Base-by-base conservation (phyloP, 2,329 filamentous ascomycete species). In the Aspergillus clavatus region DNA sequence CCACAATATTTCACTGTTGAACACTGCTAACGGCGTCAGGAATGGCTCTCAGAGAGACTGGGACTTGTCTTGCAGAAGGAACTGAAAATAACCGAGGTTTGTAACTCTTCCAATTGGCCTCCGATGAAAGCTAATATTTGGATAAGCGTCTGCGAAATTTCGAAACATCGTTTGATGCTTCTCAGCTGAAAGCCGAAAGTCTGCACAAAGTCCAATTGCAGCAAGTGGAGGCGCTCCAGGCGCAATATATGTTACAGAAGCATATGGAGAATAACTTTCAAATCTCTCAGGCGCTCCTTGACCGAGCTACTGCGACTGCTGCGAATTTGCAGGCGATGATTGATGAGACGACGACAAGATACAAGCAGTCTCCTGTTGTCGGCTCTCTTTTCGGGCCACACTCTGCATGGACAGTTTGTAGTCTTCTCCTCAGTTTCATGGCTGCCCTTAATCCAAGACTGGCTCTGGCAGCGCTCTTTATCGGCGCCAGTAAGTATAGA, bases 111-210 rank as follows among this genome's bases (percentile, higher is more conserved):
- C 7, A 18, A 24, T 0, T 1, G 11, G 12, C 12, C 44, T 11
- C n/a, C 16, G 18, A 19, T 27, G 10, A 7, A n/a, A 28, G 22
- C 58, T 67, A 42, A 67, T 23, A 5, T 33, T 6, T n/a, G 11
- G 31, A n/a, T n/a, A n/a, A 73, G 70, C 65, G 59, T 18, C 53
- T 73, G 6, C 53, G 54, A 36, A 43, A 45, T 7, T 63, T 72
- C 41, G 61, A 68, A 24, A 43, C 27, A 3, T 54, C 59, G 2
- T 61, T 73, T 23, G 52, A 62, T 6, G 44, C 58, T 12, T 65
- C 70, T 5, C 60, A 68, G 43, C 18, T 38, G 1, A 67, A 53
- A 44, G 62, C 68, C 3, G 52, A 57, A 21, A 47, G 55, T 12
- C 43, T 73, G 8, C 62, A 62, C 18, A 54, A 56, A 42, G 50